Evolutionary conservation across 2,329 filamentous ascomycete species (phyloP).

Genomic region (Nothophoma quercina): DNA sequence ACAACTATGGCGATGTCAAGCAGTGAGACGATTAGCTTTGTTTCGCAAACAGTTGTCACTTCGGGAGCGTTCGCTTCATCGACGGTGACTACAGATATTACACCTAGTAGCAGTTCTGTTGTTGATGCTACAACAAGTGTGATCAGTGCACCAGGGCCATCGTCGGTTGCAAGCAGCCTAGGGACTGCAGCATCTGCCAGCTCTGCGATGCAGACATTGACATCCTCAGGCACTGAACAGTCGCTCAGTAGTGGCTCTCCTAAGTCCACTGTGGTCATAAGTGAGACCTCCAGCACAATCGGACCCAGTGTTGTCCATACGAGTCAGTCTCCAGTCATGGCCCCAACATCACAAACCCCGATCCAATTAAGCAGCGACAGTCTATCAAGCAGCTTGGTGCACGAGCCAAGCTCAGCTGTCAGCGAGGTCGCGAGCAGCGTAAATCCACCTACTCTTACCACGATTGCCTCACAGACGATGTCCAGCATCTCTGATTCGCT

Average conservation of each 20-base stretch:
- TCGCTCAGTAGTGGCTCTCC: not conserved
- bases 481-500: not conserved
- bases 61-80: not conserved
- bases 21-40: not conserved
- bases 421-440: not conserved
- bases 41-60: not conserved
- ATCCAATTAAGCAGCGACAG: not conserved
- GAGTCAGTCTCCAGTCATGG: not conserved
- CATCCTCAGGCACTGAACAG: not conserved
- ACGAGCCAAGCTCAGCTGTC: not conserved
- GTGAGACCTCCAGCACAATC: not conserved
- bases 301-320: not conserved
- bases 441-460: not conserved
- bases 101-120: not conserved
- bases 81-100: not conserved
- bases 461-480: not conserved
- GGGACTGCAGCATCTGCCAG: not conserved
- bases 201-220: not conserved
- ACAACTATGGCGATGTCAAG: not conserved
- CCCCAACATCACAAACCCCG: not conserved
- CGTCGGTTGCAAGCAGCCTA: not conserved
- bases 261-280: not conserved
- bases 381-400: not conserved
- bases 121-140: not conserved
- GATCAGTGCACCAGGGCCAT: not conserved